These are phyloP conservation scores for Tuber brumale DNA, from an alignment of 495 filamentous ascomycete species.

Conservation along the genomic window DNA sequence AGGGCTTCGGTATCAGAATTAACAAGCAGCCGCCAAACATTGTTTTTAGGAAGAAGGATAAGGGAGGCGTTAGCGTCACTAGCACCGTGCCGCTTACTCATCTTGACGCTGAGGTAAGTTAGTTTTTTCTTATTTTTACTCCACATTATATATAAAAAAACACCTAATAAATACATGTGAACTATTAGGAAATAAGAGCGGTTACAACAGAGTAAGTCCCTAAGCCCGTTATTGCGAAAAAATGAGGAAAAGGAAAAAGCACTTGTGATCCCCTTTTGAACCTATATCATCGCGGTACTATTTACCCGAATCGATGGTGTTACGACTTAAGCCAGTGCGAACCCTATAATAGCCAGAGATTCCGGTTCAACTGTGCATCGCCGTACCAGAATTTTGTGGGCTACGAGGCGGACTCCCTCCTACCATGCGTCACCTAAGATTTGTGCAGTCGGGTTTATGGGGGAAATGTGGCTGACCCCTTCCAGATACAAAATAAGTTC, in stretches of 20 bases:
- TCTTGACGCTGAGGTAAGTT: constrained; percentile 71
- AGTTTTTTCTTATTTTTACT: constrained; percentile 1
- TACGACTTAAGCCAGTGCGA: not conserved
- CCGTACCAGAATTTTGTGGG: constrained; percentile 28
- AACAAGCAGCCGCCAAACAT: constrained; percentile 98
- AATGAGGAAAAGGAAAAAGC: not conserved
- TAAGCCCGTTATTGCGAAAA: not conserved
- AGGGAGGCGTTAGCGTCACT: constrained; percentile 90
- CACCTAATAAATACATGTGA: not conserved
- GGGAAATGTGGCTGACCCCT: constrained; percentile 49
- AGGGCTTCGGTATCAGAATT: constrained; percentile 95
- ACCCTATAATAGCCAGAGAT: not conserved
- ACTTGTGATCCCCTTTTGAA: not conserved
- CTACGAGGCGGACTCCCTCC: not conserved
- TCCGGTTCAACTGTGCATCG: not conserved
- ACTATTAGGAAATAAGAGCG: not conserved
- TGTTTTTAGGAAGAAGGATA: constrained; percentile 98
- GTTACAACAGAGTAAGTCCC: constrained; percentile 2
- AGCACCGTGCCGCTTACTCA: constrained; percentile 86
- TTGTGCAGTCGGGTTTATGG: constrained; percentile 76
- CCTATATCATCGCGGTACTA: not conserved
- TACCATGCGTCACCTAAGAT: constrained; percentile 56
- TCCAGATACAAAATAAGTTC: constrained; percentile 77
- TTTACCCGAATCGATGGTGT: constrained; percentile 1
- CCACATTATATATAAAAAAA: not conserved